These are phyloP conservation scores for Ogataea populi-albae DNA, from an alignment of 805 yeast species.

Conservation along the genomic window DNA sequence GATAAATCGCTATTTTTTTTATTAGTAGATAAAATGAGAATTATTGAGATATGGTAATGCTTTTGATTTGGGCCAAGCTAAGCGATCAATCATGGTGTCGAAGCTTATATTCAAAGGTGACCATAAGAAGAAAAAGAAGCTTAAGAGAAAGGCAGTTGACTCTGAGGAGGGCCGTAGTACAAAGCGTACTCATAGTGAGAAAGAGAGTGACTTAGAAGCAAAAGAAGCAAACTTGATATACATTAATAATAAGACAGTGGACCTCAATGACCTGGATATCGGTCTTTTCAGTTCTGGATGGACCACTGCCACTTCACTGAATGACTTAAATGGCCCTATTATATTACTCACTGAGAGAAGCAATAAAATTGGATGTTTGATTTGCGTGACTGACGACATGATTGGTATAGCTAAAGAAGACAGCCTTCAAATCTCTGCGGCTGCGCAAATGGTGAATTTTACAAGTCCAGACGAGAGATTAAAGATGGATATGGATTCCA, in stretches of 20 bases:
- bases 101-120: conserved; percentile 34
- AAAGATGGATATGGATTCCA: conserved; percentile 6
- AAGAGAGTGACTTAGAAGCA: not conserved
- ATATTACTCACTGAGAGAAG: conserved; percentile 15
- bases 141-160: conserved; percentile 12
- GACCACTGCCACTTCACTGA: conserved; percentile 23
- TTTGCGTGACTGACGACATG: conserved; percentile 12
- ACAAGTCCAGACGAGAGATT: conserved; percentile 12
- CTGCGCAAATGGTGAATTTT: conserved; percentile 18
- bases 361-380: conserved; percentile 16
- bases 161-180: conserved; percentile 1
- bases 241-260: conserved; percentile 23
- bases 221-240: conserved; percentile 14
- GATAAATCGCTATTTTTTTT: too few relatives aligned
- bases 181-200: conserved; percentile 1
- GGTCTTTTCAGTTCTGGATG: conserved; percentile 28
- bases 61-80: not conserved
- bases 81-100: conserved; percentile 29
- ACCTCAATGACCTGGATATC: conserved; percentile 18
- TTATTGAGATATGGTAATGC: too few relatives aligned
- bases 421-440: conserved; percentile 11
- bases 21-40: too few relatives aligned
- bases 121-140: conserved; percentile 16
- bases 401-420: conserved; percentile 13
- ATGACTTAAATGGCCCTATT: conserved; percentile 28